phyloP scores from a whole-genome alignment of 2,329 filamentous ascomycete genomes.

The Biscogniauxia marginata region DNA sequence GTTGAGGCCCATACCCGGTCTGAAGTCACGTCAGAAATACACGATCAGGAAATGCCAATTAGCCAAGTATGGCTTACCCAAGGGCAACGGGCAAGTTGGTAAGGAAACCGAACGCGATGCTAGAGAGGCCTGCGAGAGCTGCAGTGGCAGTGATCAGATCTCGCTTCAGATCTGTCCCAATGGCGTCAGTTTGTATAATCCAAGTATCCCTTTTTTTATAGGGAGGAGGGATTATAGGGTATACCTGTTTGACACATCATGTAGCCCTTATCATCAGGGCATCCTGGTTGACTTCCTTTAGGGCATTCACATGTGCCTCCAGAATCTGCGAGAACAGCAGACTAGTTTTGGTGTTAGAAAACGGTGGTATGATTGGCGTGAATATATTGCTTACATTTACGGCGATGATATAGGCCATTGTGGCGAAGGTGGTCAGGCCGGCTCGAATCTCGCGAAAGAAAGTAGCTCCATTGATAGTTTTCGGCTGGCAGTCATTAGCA shows the following conservation, averaged over 20 bases:
- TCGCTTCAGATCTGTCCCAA: slow-evolving; percentile 57
- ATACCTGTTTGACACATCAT: slow-evolving; percentile 47
- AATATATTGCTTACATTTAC: slow-evolving; percentile 51
- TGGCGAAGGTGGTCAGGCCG: slow-evolving; percentile 75
- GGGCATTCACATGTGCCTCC: slow-evolving; percentile 74
- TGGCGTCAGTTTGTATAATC: slow-evolving; percentile 7
- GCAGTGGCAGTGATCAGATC: slow-evolving; percentile 82
- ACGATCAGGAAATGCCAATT: background rate
- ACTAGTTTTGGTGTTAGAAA: slow-evolving; percentile 40
- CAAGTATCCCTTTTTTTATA: too few species aligned
- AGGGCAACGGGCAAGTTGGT: slow-evolving; percentile 78
- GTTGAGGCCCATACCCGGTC: slow-evolving; percentile 66
- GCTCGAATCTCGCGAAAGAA: slow-evolving; percentile 79
- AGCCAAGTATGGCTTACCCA: slow-evolving; percentile 53
- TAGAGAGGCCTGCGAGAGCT: slow-evolving; percentile 73
- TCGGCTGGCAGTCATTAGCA: slow-evolving; percentile 47
- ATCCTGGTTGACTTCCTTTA: slow-evolving; percentile 42
- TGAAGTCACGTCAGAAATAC: slow-evolving; percentile 28
- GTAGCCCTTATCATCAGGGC: slow-evolving; percentile 46
- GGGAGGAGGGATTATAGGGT: slow-evolving; percentile 8
- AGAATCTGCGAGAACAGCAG: slow-evolving; percentile 69
- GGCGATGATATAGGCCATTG: slow-evolving; percentile 84
- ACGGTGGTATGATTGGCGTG: background rate
- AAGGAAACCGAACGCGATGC: slow-evolving; percentile 74
- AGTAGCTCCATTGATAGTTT: slow-evolving; percentile 64